Evolutionary conservation across 176 grass and related monocot species (phyloP).

Genomic region (Metroxylon sagu): DNA sequence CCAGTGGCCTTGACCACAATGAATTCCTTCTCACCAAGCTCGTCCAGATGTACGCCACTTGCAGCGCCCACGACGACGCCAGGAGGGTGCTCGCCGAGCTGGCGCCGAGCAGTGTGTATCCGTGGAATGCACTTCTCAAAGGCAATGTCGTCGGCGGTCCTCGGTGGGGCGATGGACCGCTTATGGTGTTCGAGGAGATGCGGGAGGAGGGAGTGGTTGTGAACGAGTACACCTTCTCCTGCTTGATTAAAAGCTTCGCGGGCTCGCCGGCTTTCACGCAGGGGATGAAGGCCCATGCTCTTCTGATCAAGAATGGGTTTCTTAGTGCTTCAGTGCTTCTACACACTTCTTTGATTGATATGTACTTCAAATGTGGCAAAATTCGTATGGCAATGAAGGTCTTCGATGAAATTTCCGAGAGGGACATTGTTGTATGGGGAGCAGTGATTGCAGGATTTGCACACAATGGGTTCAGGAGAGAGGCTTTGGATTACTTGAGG

Average conservation of each 20-base stretch:
- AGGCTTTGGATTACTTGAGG: slow-evolving; percentile 67
- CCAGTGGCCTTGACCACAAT: slow-evolving; percentile 55
- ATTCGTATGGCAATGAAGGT: slow-evolving; percentile 58
- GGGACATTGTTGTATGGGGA: slow-evolving; percentile 71
- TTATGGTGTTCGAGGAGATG: slow-evolving; percentile 49
- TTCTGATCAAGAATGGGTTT: slow-evolving; percentile 74
- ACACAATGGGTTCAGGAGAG: slow-evolving; percentile 67
- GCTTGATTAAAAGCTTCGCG: slow-evolving; percentile 73
- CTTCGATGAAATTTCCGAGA: slow-evolving; percentile 80
- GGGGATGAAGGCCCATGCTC: slow-evolving; percentile 48
- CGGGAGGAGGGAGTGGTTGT: slow-evolving; percentile 33
- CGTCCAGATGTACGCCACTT: slow-evolving; percentile 54
- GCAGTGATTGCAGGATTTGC: slow-evolving; percentile 63
- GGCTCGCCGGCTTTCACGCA: slow-evolving; percentile 54
- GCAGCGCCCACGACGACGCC: slow-evolving; percentile 51
- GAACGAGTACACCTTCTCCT: slow-evolving; percentile 77
- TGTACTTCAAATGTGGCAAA: slow-evolving; percentile 87
- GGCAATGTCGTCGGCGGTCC: slow-evolving; percentile 41
- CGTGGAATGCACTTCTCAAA: slow-evolving; percentile 77
- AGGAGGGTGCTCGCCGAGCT: slow-evolving; percentile 38
- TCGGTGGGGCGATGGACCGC: slow-evolving; percentile 28
- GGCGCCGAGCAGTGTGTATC: slow-evolving; percentile 31
- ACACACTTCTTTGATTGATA: slow-evolving; percentile 66
- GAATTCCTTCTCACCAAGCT: slow-evolving; percentile 61
- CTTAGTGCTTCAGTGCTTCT: slow-evolving; percentile 39